A percentile compares a stretch with the other conserved stretches of the same genome.
Conservation (phyloP, 257 asterid species). For the Rhazya stricta region DNA sequence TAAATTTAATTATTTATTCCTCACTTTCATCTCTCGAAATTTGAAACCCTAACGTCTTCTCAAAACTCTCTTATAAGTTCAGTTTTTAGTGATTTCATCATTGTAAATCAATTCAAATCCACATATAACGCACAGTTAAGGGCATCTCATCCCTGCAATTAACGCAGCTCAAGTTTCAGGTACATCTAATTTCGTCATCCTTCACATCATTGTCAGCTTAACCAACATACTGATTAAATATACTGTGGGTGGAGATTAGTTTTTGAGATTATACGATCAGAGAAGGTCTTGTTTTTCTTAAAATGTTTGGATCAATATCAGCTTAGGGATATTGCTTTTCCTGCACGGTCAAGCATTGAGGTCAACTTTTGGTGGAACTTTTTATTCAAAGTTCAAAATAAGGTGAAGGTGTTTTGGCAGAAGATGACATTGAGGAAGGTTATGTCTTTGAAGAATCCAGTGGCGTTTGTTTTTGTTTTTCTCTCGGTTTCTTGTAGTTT, state of each 20-base stretch:
- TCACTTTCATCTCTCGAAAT: not conserved
- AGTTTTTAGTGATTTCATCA: not conserved
- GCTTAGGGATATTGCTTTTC: not conserved
- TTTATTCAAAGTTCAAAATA: not conserved
- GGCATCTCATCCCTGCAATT: not conserved
- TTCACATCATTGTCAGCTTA: not conserved
- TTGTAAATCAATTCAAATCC: not conserved
- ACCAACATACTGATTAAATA: not conserved
- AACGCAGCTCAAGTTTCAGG: not conserved
- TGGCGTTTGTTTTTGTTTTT: conserved; percentile 36
- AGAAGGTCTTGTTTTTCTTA: no score
- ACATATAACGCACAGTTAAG: not conserved
- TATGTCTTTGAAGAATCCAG: conserved; percentile 27
- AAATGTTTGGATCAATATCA: not conserved
- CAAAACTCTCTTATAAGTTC: not conserved
- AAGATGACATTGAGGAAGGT: conserved; percentile 19
- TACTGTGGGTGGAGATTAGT: not conserved
- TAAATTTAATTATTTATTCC: not conserved
- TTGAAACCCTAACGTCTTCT: not conserved
- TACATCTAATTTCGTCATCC: not conserved
- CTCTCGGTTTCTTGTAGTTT: conserved; percentile 36
- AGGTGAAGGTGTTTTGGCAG: not conserved
- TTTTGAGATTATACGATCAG: not conserved
- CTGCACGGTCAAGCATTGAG: not conserved
- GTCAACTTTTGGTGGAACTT: not conserved